Conservation (phyloP, 75 land plant genomes). For the Adiantum capillusveneris region DNA sequence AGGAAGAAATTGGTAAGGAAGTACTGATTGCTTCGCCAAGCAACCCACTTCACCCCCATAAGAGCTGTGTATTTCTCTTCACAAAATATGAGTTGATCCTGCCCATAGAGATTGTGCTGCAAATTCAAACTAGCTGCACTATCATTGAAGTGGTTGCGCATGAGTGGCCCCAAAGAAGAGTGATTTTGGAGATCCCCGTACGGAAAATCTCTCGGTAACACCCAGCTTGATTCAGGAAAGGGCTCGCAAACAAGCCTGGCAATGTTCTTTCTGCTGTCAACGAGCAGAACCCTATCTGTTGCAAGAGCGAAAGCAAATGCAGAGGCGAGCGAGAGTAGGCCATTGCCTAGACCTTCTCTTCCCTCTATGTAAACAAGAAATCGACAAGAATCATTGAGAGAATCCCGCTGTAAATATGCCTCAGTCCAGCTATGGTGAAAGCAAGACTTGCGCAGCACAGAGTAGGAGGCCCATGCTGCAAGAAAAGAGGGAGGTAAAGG, state of each 20-base stretch:
- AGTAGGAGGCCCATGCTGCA: background rate
- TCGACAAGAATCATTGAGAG: slow-evolving; percentile 12
- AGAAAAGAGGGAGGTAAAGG: background rate
- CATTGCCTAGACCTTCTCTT: slow-evolving; percentile 10
- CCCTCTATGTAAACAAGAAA: slow-evolving; percentile 21
- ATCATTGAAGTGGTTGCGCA: slow-evolving; percentile 5
- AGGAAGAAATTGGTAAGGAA: slow-evolving; percentile 14
- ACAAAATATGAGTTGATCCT: slow-evolving; percentile 24
- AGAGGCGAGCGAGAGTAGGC: slow-evolving; percentile 11
- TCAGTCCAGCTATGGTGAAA: background rate
- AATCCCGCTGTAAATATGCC: background rate
- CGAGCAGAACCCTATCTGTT: slow-evolving; percentile 8
- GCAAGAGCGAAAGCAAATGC: slow-evolving; percentile 13
- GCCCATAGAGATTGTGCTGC: slow-evolving; percentile 10
- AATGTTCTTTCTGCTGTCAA: slow-evolving; percentile 9
- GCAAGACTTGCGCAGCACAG: background rate
- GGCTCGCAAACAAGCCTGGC: slow-evolving; percentile 21
- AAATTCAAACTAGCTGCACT: slow-evolving; percentile 11
- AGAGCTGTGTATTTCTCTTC: slow-evolving; percentile 13
- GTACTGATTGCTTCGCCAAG: slow-evolving; percentile 25
- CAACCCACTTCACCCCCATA: slow-evolving; percentile 18
- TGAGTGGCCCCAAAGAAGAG: background rate
- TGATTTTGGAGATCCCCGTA: slow-evolving; percentile 5
- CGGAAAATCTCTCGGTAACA: slow-evolving; percentile 27
- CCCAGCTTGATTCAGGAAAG: slow-evolving; percentile 8